Base-by-base conservation (phyloP, 2,329 filamentous ascomycete species). In the Aureobasidium uvarum region DNA sequence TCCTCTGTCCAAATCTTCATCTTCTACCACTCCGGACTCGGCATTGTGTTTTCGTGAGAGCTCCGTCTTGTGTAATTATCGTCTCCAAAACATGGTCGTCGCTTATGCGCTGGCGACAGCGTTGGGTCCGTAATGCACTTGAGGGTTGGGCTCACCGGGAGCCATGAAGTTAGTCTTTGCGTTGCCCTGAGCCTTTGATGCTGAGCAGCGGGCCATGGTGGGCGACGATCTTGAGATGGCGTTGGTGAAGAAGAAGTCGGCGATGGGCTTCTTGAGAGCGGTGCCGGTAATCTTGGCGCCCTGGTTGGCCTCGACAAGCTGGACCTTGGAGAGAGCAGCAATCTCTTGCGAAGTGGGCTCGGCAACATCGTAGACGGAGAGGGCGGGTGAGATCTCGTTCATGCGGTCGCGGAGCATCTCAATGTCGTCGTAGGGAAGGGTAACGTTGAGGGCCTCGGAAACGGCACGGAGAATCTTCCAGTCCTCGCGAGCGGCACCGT, bases 181-280 rank as follows among this genome's bases (percentile, higher is more conserved):
- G 71, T 81, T 80, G 72, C 81, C 81, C 58, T 77, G 73, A 48
- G 89, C 90, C 85, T 97, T 98, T 70, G 93, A 90, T 62, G 91
- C 94, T 58, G 92, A 96, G 84, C 92, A 97, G 76, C 95, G 90
- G 67, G 95, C 95, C 95, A 99, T 99, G 66, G 95, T 99, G 60
- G 95, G 93, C 68, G 93, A 97, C 82, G 93, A 97, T 85, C 95
- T 89, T 45, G 93, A 96, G 78, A 99, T 97, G 66, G 89, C 87
- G 80, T 99, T 94, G 77, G 95, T 99, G 80, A 98, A 96, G 82
- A 93, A 99, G 79, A 99, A 99, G 83, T 99, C 91, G 73, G 96
- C 88, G 72, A 99, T 91, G 66, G 90, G 87, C 79, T 90, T 91
- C 83, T 88, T 91, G 73, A 99, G 84, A 36, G 90, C 86, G 72